Base-by-base conservation (phyloP, 192 early-diverging fungal genomes). In the Backusella parvicylindrica region DNA sequence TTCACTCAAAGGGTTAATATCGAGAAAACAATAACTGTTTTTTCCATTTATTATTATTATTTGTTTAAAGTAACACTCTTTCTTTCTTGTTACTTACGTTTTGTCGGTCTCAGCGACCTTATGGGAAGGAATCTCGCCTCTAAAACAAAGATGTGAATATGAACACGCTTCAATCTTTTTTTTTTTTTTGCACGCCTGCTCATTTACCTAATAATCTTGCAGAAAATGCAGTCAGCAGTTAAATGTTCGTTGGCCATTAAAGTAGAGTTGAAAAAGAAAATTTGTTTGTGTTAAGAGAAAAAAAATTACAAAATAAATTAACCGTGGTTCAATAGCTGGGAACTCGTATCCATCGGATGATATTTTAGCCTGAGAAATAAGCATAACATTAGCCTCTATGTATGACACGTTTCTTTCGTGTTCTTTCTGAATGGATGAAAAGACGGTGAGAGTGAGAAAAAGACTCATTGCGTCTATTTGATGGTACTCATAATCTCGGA, bases 41-140 rank as follows among this genome's bases (percentile, higher is more conserved):
- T 30, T 53, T 63, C 35, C 73, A 37, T 36, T 26, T 28, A 31
- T 28, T 12, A 38, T 47, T 16, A 7, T 11, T 36, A 15, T 47
- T 63, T n/a, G 43, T 9, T 35, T 36, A 38, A 70, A 69, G 16
- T n/a, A 16, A 36, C 2, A 38, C 26, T 56, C 28, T 1, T 23
- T 35, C 21, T 75, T 28, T 68, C 47, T 23, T 50, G 12, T 28
- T 49, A n/a, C 68, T 75, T 79, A 87, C 87, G 79, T 88, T 64
- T 86, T 86, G 53, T 93, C 92, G 18, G 95, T 97, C 82, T 98
- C 97, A 32, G 89, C 71, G 35, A 96, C 74, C 77, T 95, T 92
- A 75, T 90, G 84, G 26, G 93, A 93, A 40, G 95, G 95, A 68
- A 97, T 96, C 69, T 92, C 90, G 63, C 94, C 92, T 47, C 85